Evolutionary conservation across 257 asterid species (phyloP).

Genomic region (Solanum clarkiae): DNA sequence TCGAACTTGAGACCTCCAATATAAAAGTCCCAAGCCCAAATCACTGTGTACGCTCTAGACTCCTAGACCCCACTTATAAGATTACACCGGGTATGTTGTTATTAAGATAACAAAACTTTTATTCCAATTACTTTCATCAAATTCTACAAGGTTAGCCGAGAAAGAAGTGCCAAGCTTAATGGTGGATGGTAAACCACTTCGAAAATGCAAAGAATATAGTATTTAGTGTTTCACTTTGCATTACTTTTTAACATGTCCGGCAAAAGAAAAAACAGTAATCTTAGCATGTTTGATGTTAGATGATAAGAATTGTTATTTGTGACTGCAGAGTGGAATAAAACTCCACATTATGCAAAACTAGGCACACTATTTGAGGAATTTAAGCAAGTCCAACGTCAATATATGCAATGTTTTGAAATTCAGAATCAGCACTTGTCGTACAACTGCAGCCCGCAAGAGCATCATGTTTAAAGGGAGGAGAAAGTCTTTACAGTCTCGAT

Average conservation of each 20-base stretch:
- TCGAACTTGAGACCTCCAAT: no score
- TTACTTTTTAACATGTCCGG: not conserved
- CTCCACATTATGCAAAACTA: not conserved
- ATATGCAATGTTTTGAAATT: not conserved
- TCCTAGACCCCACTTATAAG: not conserved
- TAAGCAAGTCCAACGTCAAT: not conserved
- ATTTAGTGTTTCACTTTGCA: not conserved
- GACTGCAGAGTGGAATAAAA: not conserved
- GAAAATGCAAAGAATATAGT: not conserved
- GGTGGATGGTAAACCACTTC: not conserved
- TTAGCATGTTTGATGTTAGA: not conserved
- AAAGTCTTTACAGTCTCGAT: not conserved
- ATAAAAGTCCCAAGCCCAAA: no score
- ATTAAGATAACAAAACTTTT: not conserved
- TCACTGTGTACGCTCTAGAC: no score
- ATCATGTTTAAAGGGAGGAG: not conserved
- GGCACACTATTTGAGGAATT: not conserved
- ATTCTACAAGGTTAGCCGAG: not conserved
- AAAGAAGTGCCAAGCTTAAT: not conserved
- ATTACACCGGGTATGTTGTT: not conserved
- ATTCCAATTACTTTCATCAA: not conserved
- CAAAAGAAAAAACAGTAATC: not conserved
- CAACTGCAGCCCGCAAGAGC: not conserved
- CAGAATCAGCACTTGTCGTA: not conserved
- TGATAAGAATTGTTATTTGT: not conserved